phyloP scores from a whole-genome alignment of 1,284 basidiomycete species.

The Vanrija pseudolonga region DNA sequence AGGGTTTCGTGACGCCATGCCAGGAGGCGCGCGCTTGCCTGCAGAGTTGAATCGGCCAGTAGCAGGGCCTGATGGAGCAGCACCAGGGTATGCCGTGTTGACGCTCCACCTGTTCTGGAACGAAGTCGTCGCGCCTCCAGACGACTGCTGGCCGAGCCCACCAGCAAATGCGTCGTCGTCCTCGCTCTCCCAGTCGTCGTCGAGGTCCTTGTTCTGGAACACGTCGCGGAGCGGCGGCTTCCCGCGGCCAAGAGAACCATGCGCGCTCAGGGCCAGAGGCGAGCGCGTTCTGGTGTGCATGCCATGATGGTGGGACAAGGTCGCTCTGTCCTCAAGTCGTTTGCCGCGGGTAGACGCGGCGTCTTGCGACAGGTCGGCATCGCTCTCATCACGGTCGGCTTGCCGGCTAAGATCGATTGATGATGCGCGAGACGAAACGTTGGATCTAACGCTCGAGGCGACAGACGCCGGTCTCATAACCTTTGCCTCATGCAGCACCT shows the following conservation, averaged over 20 bases:
- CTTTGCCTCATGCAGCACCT: constrained; percentile 40
- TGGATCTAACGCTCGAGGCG: constrained; percentile 36
- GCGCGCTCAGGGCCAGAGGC: constrained; percentile 20
- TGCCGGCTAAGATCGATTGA: constrained; percentile 19
- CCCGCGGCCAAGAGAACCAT: constrained; percentile 9
- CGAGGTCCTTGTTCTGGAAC: constrained; percentile 46
- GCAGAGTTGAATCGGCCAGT: constrained; percentile 7
- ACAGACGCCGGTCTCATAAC: constrained; percentile 32
- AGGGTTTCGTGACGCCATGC: neutral
- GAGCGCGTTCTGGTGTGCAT: constrained; percentile 24
- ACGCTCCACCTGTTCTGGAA: constrained; percentile 7
- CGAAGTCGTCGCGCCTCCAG: neutral
- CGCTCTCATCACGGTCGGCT: constrained; percentile 11
- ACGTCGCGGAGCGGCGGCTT: constrained; percentile 49
- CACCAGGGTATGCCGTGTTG: neutral
- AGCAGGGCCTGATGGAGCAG: neutral
- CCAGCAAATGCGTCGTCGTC: constrained; percentile 47
- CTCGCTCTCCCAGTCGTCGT: constrained; percentile 51
- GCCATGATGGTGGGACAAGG: constrained; percentile 7
- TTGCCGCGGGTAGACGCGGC: constrained; percentile 11
- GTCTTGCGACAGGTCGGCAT: neutral
- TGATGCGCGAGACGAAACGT: constrained; percentile 30
- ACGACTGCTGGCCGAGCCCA: constrained; percentile 45
- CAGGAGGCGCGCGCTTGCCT: neutral
- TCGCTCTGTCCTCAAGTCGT: constrained; percentile 24